Conservation (phyloP, 164 flowering plant genomes). For the Sextonia rubra region DNA sequence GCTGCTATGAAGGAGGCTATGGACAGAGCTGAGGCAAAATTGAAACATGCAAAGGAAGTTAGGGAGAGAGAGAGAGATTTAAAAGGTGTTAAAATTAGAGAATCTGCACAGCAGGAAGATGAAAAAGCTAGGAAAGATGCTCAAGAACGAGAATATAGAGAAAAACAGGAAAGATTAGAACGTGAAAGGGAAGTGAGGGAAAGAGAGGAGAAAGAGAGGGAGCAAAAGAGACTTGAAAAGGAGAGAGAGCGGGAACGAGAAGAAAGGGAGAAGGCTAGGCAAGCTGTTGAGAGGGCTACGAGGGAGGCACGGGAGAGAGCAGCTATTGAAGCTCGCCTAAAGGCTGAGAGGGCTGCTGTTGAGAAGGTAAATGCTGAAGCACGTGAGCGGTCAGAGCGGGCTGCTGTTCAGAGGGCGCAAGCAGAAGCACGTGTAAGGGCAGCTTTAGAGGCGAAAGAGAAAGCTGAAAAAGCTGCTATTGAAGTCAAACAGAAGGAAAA, state of each 20-base stretch:
- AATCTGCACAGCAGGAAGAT: slow-evolving; percentile 45
- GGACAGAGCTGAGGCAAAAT: slow-evolving; percentile 91
- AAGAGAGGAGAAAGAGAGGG: slow-evolving; percentile 66
- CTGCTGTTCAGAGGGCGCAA: slow-evolving; percentile 90
- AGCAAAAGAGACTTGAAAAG: slow-evolving; percentile 50
- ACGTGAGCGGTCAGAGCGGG: slow-evolving; percentile 72
- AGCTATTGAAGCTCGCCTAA: slow-evolving; percentile 64
- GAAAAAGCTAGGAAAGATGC: slow-evolving; percentile 41
- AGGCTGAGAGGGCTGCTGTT: slow-evolving; percentile 86
- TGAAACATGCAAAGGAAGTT: slow-evolving; percentile 75
- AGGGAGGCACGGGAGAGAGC: slow-evolving; percentile 81
- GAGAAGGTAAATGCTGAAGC: slow-evolving; percentile 86
- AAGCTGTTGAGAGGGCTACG: slow-evolving; percentile 84
- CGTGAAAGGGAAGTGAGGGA: slow-evolving; percentile 55
- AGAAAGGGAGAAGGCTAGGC: slow-evolving; percentile 65
- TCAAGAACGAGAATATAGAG: slow-evolving; percentile 46
- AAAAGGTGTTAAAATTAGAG: slow-evolving; percentile 59
- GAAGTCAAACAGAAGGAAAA: slow-evolving; percentile 65
- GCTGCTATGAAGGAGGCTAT: slow-evolving; percentile 82
- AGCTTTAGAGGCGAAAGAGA: slow-evolving; percentile 70
- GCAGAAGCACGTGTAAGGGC: slow-evolving; percentile 93
- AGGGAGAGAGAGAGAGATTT: slow-evolving; percentile 66
- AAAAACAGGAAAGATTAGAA: slow-evolving; percentile 55
- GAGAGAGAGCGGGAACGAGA: slow-evolving; percentile 43
- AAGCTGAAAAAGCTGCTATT: slow-evolving; percentile 79